Evolutionary conservation across 495 filamentous ascomycete genomes (phyloP).

Genomic region (Podospora didyma): DNA sequence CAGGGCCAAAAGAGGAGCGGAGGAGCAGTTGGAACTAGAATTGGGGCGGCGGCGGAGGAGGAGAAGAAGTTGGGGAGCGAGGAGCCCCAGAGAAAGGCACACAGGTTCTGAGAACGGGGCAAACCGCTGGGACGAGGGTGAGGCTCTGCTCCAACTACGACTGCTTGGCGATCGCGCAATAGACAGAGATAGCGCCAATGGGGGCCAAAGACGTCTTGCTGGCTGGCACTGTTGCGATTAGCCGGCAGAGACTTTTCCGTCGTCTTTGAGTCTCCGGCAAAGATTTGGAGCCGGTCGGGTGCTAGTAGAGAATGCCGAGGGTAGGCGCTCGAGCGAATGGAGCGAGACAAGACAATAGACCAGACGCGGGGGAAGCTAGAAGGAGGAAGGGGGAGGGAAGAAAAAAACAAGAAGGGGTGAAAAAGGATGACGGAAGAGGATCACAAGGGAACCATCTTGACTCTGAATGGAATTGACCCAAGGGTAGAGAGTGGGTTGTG

Average conservation of each 20-base stretch:
- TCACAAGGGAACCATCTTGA: conserved; percentile 26
- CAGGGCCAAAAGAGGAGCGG: conserved; percentile 6
- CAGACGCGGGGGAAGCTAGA: not conserved
- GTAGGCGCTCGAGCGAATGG: conserved; percentile 11
- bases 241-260: conserved; percentile 9
- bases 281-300: conserved; percentile 11
- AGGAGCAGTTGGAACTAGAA: conserved; percentile 6
- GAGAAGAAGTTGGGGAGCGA: not conserved
- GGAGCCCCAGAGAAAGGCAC: too few species aligned
- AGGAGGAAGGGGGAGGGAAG: conserved; percentile 5
- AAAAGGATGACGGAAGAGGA: conserved; percentile 8
- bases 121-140: not conserved
- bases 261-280: conserved; percentile 2
- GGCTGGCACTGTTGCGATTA: conserved; percentile 2
- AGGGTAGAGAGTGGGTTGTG: conserved; percentile 7
- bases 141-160: conserved; percentile 13
- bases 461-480: not conserved
- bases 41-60: not conserved
- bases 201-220: not conserved
- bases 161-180: conserved; percentile 2
- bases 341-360: not conserved
- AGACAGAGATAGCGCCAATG: conserved; percentile 9
- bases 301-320: conserved; percentile 31
- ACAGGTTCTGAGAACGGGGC: not conserved
- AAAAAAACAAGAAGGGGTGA: conserved; percentile 11